A percentile compares a stretch with the other conserved stretches of the same genome.
phyloP scores from a whole-genome alignment of 768 basidiomycete species.

The Grammothele lineata region DNA sequence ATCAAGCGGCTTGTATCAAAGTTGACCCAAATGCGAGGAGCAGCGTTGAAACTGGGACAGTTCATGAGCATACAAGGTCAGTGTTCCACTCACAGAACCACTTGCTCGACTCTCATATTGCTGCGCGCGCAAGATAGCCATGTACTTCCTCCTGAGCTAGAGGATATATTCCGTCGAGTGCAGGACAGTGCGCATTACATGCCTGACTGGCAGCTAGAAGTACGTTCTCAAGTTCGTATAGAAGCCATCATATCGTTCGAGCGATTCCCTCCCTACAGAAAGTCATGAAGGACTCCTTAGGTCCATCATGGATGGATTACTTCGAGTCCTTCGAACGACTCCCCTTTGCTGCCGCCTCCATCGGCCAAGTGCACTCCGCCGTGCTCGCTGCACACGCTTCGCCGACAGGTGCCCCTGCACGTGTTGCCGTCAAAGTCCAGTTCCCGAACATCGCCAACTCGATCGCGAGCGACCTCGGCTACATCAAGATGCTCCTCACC shows the following conservation, averaged over 20 bases:
- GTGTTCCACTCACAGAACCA: background rate
- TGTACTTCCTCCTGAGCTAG: slow-evolving; percentile 80
- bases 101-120: background rate
- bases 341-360: slow-evolving; percentile 94
- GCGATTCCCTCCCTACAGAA: slow-evolving; percentile 33
- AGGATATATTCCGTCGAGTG: slow-evolving; percentile 83
- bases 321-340: slow-evolving; percentile 79
- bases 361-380: slow-evolving; percentile 91
- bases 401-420: slow-evolving; percentile 50
- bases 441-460: slow-evolving; percentile 90
- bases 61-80: slow-evolving; percentile 94
- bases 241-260: no score
- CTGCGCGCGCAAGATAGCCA: slow-evolving; percentile 64
- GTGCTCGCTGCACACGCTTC: slow-evolving; percentile 49
- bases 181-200: slow-evolving; percentile 98
- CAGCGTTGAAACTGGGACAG: slow-evolving; percentile 94
- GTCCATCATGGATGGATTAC: slow-evolving; percentile 62
- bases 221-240: no score
- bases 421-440: slow-evolving; percentile 85
- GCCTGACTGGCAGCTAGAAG: slow-evolving; percentile 99
- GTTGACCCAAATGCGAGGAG: slow-evolving; percentile 93
- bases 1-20: slow-evolving; percentile 86
- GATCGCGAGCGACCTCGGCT: slow-evolving; percentile 83
- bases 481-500: slow-evolving; percentile 77
- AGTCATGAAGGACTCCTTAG: slow-evolving; percentile 76